Percentiles rank a stretch among this genome's conserved stretches.
Conservation (phyloP, 73 alveolate genomes). For the Tetrahymena elliotti region DNA sequence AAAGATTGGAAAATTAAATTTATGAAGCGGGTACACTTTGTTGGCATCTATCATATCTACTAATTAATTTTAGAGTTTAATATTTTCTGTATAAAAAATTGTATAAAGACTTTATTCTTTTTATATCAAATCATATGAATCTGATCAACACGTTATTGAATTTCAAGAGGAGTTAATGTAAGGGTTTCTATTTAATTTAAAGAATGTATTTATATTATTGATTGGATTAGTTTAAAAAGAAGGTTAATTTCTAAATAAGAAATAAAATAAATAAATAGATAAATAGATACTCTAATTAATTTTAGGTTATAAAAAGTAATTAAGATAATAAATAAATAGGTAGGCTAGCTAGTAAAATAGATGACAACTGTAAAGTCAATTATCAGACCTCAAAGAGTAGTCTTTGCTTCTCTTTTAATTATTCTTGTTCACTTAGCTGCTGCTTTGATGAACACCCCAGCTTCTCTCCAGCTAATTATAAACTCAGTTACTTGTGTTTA, state of each 20-base stretch:
- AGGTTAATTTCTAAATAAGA: background rate
- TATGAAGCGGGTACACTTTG: too few relatives aligned
- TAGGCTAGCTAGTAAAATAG: background rate
- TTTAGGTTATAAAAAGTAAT: background rate
- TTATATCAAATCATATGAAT: background rate
- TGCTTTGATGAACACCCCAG: background rate
- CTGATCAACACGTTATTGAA: background rate
- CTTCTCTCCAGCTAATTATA: slow-evolving; percentile 13
- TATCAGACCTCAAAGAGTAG: slow-evolving; percentile 13
- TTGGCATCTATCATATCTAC: too few relatives aligned
- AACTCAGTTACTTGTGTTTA: slow-evolving; percentile 34
- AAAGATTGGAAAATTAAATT: too few relatives aligned
- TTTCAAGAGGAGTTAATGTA: background rate
- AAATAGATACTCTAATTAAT: background rate
- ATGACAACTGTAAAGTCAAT: background rate
- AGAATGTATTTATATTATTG: background rate
- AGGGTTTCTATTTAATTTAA: background rate
- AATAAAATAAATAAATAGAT: too few relatives aligned
- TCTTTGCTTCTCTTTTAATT: background rate
- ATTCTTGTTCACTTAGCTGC: slow-evolving; percentile 13
- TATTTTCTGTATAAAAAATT: too few relatives aligned
- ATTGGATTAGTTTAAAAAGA: background rate
- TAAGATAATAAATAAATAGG: background rate
- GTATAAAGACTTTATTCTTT: too few relatives aligned
- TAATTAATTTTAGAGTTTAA: too few relatives aligned